These are phyloP conservation scores for Kodamaea kaohsiungensis DNA, from an alignment of 805 yeast species.

Conservation along the genomic window DNA sequence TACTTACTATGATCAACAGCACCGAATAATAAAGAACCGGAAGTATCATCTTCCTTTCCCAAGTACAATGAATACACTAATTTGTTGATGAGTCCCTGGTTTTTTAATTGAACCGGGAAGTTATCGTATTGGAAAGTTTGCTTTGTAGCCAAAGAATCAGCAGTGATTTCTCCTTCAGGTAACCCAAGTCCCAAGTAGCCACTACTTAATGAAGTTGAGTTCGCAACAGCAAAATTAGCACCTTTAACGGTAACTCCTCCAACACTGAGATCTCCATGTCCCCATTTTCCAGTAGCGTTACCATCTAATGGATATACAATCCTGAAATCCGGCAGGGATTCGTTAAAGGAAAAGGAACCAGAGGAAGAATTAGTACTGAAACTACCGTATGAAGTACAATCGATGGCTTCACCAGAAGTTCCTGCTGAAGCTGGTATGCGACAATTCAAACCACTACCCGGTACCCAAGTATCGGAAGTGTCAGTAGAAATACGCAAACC, in stretches of 20 bases:
- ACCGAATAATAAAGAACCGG: conserved; percentile 43
- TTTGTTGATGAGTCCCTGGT: conserved; percentile 26
- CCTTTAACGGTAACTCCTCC: conserved; percentile 1
- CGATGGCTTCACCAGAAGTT: conserved; percentile 19
- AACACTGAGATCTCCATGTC: conserved; percentile 10
- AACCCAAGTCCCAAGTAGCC: conserved; percentile 1
- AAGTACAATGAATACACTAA: conserved; percentile 26
- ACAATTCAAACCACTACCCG: not conserved
- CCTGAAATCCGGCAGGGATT: conserved; percentile 21
- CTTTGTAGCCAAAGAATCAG: not conserved
- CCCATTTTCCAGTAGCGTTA: conserved; percentile 54
- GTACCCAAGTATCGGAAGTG: not conserved
- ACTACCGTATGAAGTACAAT: conserved; percentile 21
- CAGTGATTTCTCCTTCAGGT: not conserved
- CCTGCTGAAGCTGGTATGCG: not conserved
- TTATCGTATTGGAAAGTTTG: conserved; percentile 1
- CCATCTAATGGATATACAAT: conserved; percentile 51
- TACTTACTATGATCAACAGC: conserved; percentile 46
- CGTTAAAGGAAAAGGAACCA: conserved; percentile 12
- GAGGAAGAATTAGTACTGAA: conserved; percentile 18
- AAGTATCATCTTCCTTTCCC: conserved; percentile 21
- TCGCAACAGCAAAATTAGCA: conserved; percentile 7
- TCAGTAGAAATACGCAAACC: not conserved
- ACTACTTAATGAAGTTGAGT: not conserved
- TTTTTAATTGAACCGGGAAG: conserved; percentile 23